Percentiles rank a stretch among this genome's conserved stretches.
phyloP scores from a whole-genome alignment of 2,329 filamentous ascomycete species.

The Beauveria sp. region DNA sequence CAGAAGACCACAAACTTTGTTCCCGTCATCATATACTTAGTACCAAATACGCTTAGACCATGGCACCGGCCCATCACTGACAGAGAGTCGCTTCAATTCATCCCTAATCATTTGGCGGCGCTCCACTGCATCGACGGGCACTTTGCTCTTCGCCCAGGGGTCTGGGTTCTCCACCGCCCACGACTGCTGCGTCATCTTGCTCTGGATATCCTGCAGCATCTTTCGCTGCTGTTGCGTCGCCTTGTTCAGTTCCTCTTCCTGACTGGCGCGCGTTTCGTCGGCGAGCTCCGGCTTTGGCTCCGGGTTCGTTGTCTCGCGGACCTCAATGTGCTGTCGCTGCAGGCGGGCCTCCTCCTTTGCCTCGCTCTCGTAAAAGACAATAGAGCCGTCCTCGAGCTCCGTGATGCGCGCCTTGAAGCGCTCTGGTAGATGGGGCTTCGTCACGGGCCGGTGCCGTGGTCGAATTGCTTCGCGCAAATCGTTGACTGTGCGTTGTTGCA shows the following conservation, averaged over 20 bases:
- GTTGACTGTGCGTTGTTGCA: constrained; percentile 79
- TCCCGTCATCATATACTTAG: neutral
- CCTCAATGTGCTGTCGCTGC: constrained; percentile 13
- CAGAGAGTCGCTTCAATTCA: constrained; percentile 43
- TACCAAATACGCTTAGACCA: constrained; percentile 6
- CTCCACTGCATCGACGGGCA: constrained; percentile 44
- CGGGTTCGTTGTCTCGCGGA: constrained; percentile 26
- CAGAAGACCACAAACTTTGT: neutral
- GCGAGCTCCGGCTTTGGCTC: constrained; percentile 15
- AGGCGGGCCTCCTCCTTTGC: constrained; percentile 20
- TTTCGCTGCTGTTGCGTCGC: constrained; percentile 22
- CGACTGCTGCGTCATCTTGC: constrained; percentile 25
- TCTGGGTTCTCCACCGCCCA: constrained; percentile 29
- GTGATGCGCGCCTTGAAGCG: constrained; percentile 39
- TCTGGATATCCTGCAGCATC: constrained; percentile 25
- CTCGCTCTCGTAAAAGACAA: constrained; percentile 32
- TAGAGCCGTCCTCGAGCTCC: constrained; percentile 39
- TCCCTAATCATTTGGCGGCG: constrained; percentile 51
- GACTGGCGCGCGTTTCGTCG: constrained; percentile 10
- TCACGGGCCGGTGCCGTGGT: constrained; percentile 36
- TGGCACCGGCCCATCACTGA: constrained; percentile 33
- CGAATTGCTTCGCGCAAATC: constrained; percentile 69
- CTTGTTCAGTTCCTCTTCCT: constrained; percentile 14
- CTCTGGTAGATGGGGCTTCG: constrained; percentile 44
- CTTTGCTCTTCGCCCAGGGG: constrained; percentile 30